phyloP scores from a whole-genome alignment of 192 early-diverging fungal species.

The Spizellomyces sp. region DNA sequence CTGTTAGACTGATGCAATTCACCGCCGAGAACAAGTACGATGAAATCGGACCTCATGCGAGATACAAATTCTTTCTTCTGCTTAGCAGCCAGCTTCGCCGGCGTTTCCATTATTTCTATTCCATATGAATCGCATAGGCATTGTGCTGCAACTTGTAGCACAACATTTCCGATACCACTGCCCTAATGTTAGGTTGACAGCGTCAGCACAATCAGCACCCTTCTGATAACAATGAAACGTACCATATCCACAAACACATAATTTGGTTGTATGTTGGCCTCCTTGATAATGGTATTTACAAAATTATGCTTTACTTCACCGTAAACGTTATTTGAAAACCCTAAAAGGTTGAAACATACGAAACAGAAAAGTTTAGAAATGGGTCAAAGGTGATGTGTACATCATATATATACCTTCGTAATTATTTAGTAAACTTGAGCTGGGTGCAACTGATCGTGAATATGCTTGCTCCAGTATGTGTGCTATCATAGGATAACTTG shows the following conservation, averaged over 20 bases:
- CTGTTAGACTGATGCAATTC: no score
- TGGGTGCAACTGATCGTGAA: slow-evolving; percentile 80
- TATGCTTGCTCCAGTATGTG: slow-evolving; percentile 90
- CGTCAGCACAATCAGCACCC: background rate
- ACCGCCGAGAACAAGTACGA: background rate
- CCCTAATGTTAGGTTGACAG: slow-evolving; percentile 27
- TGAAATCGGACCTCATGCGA: slow-evolving; percentile 66
- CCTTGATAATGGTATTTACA: slow-evolving; percentile 80
- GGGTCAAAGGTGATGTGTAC: background rate
- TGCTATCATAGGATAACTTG: slow-evolving; percentile 69
- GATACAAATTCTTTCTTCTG: slow-evolving; percentile 84
- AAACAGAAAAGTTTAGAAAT: slow-evolving; percentile 10
- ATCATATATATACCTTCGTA: slow-evolving; percentile 55
- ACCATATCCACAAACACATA: slow-evolving; percentile 90
- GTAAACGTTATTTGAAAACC: slow-evolving; percentile 95
- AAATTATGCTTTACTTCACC: slow-evolving; percentile 89
- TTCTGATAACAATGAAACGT: background rate
- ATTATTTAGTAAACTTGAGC: slow-evolving; percentile 69
- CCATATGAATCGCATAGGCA: slow-evolving; percentile 80
- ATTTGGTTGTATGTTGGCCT: slow-evolving; percentile 61
- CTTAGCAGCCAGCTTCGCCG: slow-evolving; percentile 72
- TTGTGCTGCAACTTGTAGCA: slow-evolving; percentile 92
- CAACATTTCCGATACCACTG: slow-evolving; percentile 95
- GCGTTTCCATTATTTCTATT: slow-evolving; percentile 89
- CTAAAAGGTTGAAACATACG: slow-evolving; percentile 7